phyloP scores from a whole-genome alignment of 2,329 filamentous ascomycete species.

The Pleurostoma richardsiae region DNA sequence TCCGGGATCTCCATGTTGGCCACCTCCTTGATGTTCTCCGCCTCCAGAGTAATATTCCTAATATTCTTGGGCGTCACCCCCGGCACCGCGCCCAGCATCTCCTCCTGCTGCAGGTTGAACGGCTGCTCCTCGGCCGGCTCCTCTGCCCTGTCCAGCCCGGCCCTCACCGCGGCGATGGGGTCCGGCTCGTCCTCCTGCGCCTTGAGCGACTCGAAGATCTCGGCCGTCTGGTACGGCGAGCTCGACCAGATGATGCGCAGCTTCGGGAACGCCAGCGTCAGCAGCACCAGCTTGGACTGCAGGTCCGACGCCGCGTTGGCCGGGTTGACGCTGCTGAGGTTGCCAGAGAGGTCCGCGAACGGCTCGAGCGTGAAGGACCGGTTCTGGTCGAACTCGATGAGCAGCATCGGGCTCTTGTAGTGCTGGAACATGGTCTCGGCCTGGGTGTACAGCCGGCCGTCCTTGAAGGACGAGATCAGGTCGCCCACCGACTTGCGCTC shows the following conservation, averaged over 20 bases:
- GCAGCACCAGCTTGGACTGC: conserved; percentile 85
- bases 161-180: conserved; percentile 76
- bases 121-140: conserved; percentile 60
- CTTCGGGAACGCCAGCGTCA: conserved; percentile 86
- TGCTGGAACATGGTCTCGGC: conserved; percentile 91
- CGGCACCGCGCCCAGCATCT: conserved; percentile 82
- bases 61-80: conserved; percentile 79
- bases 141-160: conserved; percentile 63
- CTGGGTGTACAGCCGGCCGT: conserved; percentile 88
- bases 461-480: conserved; percentile 84
- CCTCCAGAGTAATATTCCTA: conserved; percentile 64
- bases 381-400: conserved; percentile 97
- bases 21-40: conserved; percentile 73
- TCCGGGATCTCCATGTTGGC: conserved; percentile 79
- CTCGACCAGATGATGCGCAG: conserved; percentile 92
- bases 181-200: conserved; percentile 86
- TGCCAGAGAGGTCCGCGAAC: conserved; percentile 62
- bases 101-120: conserved; percentile 82
- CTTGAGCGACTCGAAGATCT: conserved; percentile 94
- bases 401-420: conserved; percentile 83
- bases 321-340: conserved; percentile 57
- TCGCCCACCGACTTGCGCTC: conserved; percentile 93
- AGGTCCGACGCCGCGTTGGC: conserved; percentile 62
- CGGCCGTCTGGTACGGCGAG: conserved; percentile 90
- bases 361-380: conserved; percentile 94